Conservation (phyloP, 106 monocot genomes). For the Ottelia alismoides region DNA sequence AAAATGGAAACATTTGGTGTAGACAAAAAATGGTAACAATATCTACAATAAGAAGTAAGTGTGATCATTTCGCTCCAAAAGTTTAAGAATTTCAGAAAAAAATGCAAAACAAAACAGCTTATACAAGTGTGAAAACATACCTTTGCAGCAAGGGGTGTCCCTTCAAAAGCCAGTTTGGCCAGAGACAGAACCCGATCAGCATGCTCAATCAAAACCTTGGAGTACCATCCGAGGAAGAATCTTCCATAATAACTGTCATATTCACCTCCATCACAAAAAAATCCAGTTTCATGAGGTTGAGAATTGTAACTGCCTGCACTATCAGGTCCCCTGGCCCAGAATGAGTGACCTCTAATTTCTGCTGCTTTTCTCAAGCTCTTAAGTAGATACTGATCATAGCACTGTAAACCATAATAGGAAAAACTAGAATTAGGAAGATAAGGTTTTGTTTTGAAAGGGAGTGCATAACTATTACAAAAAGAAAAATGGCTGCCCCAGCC, state of each 20-base stretch:
- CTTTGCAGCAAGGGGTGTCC: constrained; percentile 52
- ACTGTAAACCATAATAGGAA: too few relatives aligned
- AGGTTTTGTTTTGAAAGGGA: not conserved
- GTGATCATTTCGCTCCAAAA: too few relatives aligned
- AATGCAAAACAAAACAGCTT: too few relatives aligned
- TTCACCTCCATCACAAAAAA: constrained; percentile 80
- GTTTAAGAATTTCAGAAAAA: too few relatives aligned
- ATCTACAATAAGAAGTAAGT: too few relatives aligned
- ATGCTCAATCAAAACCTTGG: constrained; percentile 60
- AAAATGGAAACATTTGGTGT: too few relatives aligned
- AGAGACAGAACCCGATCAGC: constrained; percentile 58
- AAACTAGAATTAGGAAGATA: too few relatives aligned
- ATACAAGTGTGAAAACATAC: too few relatives aligned
- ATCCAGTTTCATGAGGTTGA: constrained; percentile 56
- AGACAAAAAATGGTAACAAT: too few relatives aligned
- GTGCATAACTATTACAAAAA: too few relatives aligned
- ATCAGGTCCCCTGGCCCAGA: constrained; percentile 62
- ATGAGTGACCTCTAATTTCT: constrained; percentile 52
- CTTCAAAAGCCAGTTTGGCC: constrained; percentile 74
- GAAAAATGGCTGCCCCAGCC: not conserved
- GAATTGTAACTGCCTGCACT: constrained; percentile 70
- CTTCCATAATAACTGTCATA: constrained; percentile 84
- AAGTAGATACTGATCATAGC: constrained; percentile 54
- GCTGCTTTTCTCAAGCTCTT: constrained; percentile 62
- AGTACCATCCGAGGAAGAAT: constrained; percentile 85